These are phyloP conservation scores for Pyrenopolyporus hunteri DNA, from an alignment of 495 filamentous ascomycete genomes.

Conservation along the genomic window DNA sequence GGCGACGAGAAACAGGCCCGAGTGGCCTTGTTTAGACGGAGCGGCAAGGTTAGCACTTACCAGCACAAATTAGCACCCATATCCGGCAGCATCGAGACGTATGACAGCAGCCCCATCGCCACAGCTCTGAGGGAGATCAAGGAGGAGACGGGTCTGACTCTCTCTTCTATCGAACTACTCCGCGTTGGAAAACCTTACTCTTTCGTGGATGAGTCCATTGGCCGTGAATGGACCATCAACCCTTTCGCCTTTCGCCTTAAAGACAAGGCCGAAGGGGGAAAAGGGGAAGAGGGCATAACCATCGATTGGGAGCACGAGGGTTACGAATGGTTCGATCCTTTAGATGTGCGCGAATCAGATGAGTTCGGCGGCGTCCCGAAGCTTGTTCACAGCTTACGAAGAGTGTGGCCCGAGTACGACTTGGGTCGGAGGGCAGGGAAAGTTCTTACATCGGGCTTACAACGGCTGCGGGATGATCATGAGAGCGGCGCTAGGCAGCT, in stretches of 20 bases:
- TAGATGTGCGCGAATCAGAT: constrained; percentile 47
- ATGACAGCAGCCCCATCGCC: constrained; percentile 55
- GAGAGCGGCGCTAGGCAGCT: constrained; percentile 64
- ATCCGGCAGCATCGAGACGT: constrained; percentile 62
- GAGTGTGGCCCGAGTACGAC: constrained; percentile 62
- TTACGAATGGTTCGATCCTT: constrained; percentile 62
- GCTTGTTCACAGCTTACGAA: constrained; percentile 59
- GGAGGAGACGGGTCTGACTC: constrained; percentile 65
- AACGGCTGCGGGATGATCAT: constrained; percentile 56
- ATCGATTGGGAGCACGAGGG: constrained; percentile 69
- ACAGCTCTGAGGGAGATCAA: constrained; percentile 67
- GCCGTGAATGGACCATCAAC: constrained; percentile 66
- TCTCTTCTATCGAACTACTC: constrained; percentile 54
- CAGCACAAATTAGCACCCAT: constrained; percentile 63
- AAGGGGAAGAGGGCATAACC: constrained; percentile 50
- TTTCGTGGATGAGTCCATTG: constrained; percentile 58
- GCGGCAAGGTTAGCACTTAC: constrained; percentile 63
- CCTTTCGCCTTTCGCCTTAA: constrained; percentile 66
- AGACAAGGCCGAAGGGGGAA: constrained; percentile 41
- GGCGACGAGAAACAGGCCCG: constrained; percentile 39
- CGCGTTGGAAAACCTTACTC: constrained; percentile 64
- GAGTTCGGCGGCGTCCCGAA: constrained; percentile 60
- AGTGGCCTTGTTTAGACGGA: constrained; percentile 66
- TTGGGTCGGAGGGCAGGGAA: constrained; percentile 49
- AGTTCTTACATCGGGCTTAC: constrained; percentile 54